A percentile compares a stretch with the other conserved stretches of the same genome.
Conservation (phyloP, 225 moss, liverwort and hornwort species). For the Lunularia cruciata region DNA sequence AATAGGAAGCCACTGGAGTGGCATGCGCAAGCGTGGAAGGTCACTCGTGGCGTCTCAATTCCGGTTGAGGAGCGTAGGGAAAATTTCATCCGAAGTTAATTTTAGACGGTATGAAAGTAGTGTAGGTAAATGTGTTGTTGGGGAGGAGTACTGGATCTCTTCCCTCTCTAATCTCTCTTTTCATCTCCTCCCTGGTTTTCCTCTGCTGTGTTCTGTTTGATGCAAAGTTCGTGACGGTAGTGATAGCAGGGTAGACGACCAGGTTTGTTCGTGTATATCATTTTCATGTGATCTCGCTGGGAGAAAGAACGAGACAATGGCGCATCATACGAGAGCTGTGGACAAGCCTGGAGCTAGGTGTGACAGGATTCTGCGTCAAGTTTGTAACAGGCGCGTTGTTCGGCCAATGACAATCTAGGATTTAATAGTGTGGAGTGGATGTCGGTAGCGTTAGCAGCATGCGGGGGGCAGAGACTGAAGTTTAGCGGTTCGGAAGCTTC, state of each 20-base stretch:
- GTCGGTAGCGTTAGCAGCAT: not conserved
- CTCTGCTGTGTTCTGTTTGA: not conserved
- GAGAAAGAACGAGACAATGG: not conserved
- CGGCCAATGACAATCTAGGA: constrained; percentile 2
- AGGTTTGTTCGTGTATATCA: not conserved
- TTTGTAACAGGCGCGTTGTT: not conserved
- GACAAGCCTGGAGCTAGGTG: constrained; percentile 2
- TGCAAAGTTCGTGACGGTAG: not conserved
- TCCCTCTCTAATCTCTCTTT: not conserved
- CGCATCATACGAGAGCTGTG: not conserved
- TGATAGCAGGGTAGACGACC: not conserved
- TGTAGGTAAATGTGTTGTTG: not conserved
- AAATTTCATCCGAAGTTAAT: not conserved
- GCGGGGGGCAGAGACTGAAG: not conserved
- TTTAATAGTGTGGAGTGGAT: not conserved
- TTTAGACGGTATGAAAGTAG: not conserved
- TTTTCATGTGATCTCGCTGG: not conserved
- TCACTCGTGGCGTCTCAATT: not conserved
- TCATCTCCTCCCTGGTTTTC: not conserved
- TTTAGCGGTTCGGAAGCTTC: not conserved
- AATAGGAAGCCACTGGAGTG: not conserved
- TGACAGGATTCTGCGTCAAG: not conserved
- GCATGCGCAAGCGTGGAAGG: not conserved
- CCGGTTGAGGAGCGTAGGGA: not conserved
- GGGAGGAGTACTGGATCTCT: constrained; percentile 13